Evolutionary conservation across 2,329 filamentous ascomycete species (phyloP), one percentile per base, ranked within the genome.

Genomic region (Colletotrichum agaves): DNA sequence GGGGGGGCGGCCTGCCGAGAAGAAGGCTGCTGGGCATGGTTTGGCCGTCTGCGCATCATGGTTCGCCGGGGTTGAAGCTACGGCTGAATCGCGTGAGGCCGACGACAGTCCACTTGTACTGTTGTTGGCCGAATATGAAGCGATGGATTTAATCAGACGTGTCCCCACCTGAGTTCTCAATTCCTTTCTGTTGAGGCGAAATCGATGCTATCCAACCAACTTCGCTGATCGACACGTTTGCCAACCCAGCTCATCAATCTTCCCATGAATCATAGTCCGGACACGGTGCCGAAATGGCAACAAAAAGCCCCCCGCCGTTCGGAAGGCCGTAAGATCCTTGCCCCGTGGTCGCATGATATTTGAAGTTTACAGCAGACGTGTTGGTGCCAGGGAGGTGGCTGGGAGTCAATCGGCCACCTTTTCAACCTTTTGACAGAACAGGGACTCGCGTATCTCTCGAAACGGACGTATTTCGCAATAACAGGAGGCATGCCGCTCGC

Each of bases 401-500:
- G 35, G 15, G 19, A 41, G 27, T 23, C 41, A 47, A 58, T 47
- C 6, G 41, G 55, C 39, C 41, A 2, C n/a, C 17, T 35, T 35
- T 50, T 6, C 52, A n/a, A 57, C 17, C 21, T 15, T 33, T 27
- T n/a, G 21, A 50, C n/a, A 31, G 12, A 61, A 52, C n/a, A 4
- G 33, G 17, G 46, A 41, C 21, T 63, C n/a, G 52, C 50, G 39
- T 27, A 19, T 43, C 21, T 53, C 31, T 37, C 11, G 41, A 56
- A 56, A 23, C 47, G 49, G 50, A 27, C 50, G 41, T 49, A 63
- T 63, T 39, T 47, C 53, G 12, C 17, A 57, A 37, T 13, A 43
- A 15, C 27, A 64, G 39, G 41, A 56, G 63, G 64, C 52, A 63
- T 58, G 64, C 61, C 46, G 60, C 19, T 63, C 64, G 52, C 60